Percentiles rank a stretch among this genome's conserved stretches.
Conservation (phyloP, 805 yeast species). For the Jamesozyma hellenica region DNA sequence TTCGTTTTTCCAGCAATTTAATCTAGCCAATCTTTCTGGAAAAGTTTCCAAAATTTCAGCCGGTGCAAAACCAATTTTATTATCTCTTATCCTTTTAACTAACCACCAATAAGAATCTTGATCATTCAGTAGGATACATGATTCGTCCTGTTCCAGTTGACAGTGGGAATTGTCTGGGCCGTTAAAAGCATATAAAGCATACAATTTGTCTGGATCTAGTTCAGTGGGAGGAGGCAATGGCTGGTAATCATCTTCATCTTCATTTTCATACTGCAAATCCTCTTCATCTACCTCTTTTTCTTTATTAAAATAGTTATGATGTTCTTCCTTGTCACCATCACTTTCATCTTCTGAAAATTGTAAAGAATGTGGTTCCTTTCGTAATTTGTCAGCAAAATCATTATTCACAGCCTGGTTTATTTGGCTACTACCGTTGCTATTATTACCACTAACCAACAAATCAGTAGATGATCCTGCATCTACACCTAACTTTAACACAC, state of each 20-base stretch:
- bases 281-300: too few species aligned
- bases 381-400: background rate
- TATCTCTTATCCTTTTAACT: conserved; percentile 48
- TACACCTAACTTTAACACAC: conserved; percentile 18
- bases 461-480: conserved; percentile 3
- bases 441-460: background rate
- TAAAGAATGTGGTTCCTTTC: background rate
- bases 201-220: conserved; percentile 70
- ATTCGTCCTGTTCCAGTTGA: conserved; percentile 65
- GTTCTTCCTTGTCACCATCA: conserved; percentile 27
- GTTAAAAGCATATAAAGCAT: conserved; percentile 76
- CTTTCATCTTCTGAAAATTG: conserved; percentile 7
- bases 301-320: too few species aligned
- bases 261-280: conserved; percentile 16
- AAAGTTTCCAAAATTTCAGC: conserved; percentile 92
- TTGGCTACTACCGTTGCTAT: background rate
- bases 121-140: conserved; percentile 74
- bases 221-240: conserved; percentile 60
- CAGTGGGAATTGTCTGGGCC: conserved; percentile 95
- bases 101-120: conserved; percentile 97
- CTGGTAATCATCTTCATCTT: conserved; percentile 35
- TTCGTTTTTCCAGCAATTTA: conserved; percentile 88
- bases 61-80: conserved; percentile 86
- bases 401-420: background rate
- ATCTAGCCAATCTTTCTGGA: conserved; percentile 79